Conservation (phyloP, 305 asterid genomes). For the Fraxinus xanthoxyloides region DNA sequence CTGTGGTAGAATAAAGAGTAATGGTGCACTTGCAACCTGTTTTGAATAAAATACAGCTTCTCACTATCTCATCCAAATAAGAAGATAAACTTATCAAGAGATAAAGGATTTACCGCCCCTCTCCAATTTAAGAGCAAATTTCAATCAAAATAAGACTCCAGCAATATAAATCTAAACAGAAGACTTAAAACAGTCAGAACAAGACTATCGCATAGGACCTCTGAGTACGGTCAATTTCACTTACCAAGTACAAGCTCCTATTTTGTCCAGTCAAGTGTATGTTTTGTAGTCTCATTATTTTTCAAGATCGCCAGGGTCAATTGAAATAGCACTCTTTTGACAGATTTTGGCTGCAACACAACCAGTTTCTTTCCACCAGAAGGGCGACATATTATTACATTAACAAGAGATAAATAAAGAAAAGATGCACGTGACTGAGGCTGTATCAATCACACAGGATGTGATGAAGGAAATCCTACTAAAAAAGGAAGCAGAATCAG, state of each 20-base stretch:
- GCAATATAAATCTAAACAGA: no score
- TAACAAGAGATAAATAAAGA: not conserved
- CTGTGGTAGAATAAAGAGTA: not conserved
- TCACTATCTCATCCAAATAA: not conserved
- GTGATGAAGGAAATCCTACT: not conserved
- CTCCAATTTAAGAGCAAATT: no score
- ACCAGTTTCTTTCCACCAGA: not conserved
- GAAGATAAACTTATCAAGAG: not conserved
- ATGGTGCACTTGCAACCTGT: not conserved
- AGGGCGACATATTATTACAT: not conserved
- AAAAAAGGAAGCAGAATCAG: not conserved
- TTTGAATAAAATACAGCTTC: not conserved
- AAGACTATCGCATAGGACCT: no score
- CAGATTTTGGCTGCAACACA: not conserved
- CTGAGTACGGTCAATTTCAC: not conserved
- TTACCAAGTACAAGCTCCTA: not conserved
- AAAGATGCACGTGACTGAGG: not conserved
- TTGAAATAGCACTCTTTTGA: not conserved
- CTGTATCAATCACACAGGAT: not conserved
- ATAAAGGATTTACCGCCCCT: not conserved
- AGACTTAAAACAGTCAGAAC: no score
- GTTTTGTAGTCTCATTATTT: not conserved
- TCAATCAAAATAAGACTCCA: no score
- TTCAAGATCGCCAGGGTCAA: not conserved
- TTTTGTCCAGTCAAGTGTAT: not conserved